Conservation (phyloP, 192 early-diverging fungal species). For the Umbelopsis isabellina region DNA sequence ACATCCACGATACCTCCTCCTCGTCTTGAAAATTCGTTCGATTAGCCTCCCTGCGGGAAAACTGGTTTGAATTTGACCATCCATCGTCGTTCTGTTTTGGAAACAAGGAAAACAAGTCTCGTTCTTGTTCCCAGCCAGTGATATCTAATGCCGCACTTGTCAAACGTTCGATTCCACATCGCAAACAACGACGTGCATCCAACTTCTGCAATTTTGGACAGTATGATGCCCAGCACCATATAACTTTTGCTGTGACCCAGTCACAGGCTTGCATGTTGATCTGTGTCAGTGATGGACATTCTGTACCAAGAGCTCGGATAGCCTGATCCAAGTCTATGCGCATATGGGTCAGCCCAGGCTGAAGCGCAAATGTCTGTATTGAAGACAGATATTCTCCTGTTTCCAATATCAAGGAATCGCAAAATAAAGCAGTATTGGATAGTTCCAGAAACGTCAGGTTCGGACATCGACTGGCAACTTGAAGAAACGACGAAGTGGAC, state of each 20-base stretch:
- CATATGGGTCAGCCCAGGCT: conserved; percentile 47
- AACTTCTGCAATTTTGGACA: conserved; percentile 39
- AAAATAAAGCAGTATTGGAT: conserved; percentile 35
- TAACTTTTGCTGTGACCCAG: conserved; percentile 45
- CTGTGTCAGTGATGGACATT: conserved; percentile 37
- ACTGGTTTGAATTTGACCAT: neutral
- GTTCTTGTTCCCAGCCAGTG: neutral
- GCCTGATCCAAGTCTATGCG: conserved; percentile 37
- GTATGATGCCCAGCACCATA: conserved; percentile 36
- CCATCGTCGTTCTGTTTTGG: neutral
- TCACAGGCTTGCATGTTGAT: conserved; percentile 48
- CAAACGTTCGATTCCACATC: conserved; percentile 34
- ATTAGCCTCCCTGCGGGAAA: neutral
- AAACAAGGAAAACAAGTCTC: neutral
- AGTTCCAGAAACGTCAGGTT: conserved; percentile 43
- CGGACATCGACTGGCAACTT: conserved; percentile 43
- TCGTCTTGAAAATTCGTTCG: neutral
- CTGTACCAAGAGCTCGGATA: conserved; percentile 42
- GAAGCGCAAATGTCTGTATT: conserved; percentile 45
- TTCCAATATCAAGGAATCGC: conserved; percentile 45
- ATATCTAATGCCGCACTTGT: conserved; percentile 7
- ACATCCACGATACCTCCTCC: neutral
- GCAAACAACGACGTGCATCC: conserved; percentile 43
- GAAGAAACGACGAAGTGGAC: conserved; percentile 52
- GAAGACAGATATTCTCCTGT: conserved; percentile 54